Conservation (phyloP, 495 filamentous ascomycete genomes). For the Terfezia claveryi region DNA sequence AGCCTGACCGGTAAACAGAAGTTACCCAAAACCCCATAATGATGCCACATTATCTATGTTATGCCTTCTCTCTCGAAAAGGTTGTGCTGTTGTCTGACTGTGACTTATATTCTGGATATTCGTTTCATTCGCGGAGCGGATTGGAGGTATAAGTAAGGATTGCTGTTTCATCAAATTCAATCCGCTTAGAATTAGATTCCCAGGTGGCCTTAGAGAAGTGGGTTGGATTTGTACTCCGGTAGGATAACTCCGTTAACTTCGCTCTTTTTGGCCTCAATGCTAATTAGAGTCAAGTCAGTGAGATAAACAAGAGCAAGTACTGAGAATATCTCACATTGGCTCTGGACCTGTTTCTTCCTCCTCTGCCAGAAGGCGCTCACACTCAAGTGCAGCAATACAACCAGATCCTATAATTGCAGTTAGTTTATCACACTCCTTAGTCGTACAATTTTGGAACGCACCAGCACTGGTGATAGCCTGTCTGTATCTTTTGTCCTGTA, state of each 20-base stretch:
- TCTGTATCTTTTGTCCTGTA: constrained; percentile 95
- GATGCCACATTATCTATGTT: too few relatives aligned
- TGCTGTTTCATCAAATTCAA: too few relatives aligned
- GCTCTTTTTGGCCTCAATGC: constrained; percentile 25
- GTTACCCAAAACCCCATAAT: too few relatives aligned
- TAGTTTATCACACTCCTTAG: constrained; percentile 13
- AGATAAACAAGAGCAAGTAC: neutral
- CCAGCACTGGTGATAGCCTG: constrained; percentile 96
- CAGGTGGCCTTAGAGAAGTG: constrained; percentile 12
- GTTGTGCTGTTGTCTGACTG: too few relatives aligned
- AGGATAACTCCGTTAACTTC: constrained; percentile 24
- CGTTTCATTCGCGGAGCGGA: too few relatives aligned
- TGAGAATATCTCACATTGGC: constrained; percentile 11
- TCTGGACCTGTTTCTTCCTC: constrained; percentile 27
- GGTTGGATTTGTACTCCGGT: constrained; percentile 15
- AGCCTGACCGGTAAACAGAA: too few relatives aligned
- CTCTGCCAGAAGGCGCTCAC: constrained; percentile 76
- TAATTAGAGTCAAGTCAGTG: constrained; percentile 6
- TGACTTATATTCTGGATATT: too few relatives aligned
- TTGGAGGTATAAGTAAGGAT: too few relatives aligned
- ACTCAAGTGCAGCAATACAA: constrained; percentile 84
- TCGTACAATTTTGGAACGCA: constrained; percentile 25
- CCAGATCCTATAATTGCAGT: constrained; percentile 47
- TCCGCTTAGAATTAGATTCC: too few relatives aligned
- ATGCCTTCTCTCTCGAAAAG: too few relatives aligned